Conservation (phyloP, 148 eudicot species). For the Amaranthus cruentus region DNA sequence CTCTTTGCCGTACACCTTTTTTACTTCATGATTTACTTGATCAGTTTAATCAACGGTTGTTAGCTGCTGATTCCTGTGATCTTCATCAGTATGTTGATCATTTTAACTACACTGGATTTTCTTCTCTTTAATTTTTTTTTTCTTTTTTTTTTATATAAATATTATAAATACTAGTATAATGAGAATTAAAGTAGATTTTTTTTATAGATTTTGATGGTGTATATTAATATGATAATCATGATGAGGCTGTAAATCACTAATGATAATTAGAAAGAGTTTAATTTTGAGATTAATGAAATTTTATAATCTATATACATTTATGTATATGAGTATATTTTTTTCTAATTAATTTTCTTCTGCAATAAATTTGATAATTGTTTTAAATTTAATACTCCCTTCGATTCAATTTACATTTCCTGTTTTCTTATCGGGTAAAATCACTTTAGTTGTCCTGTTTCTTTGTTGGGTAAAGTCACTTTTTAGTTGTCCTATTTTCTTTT, state of each 20-base stretch:
- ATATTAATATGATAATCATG: slow-evolving; percentile 7
- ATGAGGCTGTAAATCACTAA: slow-evolving; percentile 20
- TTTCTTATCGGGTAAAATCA: too few species aligned
- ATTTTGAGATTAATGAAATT: not conserved
- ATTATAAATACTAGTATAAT: not conserved
- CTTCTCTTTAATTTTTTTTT: slow-evolving; percentile 8
- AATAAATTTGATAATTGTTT: not conserved
- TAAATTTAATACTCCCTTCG: not conserved
- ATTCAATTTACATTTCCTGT: not conserved
- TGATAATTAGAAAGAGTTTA: slow-evolving; percentile 12
- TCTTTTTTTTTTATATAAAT: not conserved
- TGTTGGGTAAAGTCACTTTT: too few species aligned
- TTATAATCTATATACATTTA: not conserved
- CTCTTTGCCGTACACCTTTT: slow-evolving; percentile 41
- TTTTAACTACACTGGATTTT: slow-evolving; percentile 18
- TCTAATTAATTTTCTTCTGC: not conserved
- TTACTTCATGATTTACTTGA: slow-evolving; percentile 18
- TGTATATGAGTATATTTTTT: not conserved
- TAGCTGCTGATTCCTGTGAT: slow-evolving; percentile 10
- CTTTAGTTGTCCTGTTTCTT: too few species aligned
- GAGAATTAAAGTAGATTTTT: not conserved
- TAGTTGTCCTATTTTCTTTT: too few species aligned
- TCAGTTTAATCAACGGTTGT: slow-evolving; percentile 26
- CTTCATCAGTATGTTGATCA: slow-evolving; percentile 16
- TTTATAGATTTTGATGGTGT: not conserved